Evolutionary conservation across 1,284 basidiomycete species (phyloP).

Genomic region (Sporisorium sorghi): DNA sequence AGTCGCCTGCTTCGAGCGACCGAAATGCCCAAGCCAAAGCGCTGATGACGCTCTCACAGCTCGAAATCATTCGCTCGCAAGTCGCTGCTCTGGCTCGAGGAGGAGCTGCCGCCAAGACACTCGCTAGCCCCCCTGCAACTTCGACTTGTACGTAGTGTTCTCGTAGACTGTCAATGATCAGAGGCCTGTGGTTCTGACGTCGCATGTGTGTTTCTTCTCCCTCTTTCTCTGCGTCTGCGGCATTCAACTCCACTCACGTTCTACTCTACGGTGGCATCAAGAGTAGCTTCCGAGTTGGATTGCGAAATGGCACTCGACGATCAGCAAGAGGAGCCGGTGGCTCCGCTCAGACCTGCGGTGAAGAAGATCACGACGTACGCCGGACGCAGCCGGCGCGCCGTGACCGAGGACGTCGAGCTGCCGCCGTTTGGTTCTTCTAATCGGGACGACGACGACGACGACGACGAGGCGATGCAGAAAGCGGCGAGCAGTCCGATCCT

Average conservation of each 20-base stretch:
- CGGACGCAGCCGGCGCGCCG: slow-evolving; percentile 37
- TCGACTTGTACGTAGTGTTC: slow-evolving; percentile 50
- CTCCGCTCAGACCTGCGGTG: slow-evolving; percentile 11
- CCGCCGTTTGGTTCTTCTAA: background rate
- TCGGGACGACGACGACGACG: slow-evolving; percentile 11
- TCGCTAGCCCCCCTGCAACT: slow-evolving; percentile 24
- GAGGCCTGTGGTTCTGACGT: slow-evolving; percentile 13
- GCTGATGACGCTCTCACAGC: slow-evolving; percentile 45
- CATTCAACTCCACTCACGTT: background rate
- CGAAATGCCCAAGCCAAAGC: slow-evolving; percentile 31
- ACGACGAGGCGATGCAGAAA: slow-evolving; percentile 26
- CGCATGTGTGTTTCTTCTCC: slow-evolving; percentile 8
- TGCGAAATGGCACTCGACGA: background rate
- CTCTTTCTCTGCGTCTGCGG: background rate
- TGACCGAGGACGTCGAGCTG: slow-evolving; percentile 33
- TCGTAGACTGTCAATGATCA: slow-evolving; percentile 8
- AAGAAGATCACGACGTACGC: slow-evolving; percentile 43
- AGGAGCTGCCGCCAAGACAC: slow-evolving; percentile 12
- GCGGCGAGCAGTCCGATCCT: slow-evolving; percentile 36
- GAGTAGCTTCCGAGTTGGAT: slow-evolving; percentile 9
- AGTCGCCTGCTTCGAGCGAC: slow-evolving; percentile 24
- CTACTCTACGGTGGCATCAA: slow-evolving; percentile 1
- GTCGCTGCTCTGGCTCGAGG: slow-evolving; percentile 32
- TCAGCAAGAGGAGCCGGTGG: background rate
- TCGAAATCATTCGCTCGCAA: slow-evolving; percentile 57